Evolutionary conservation across 225 moss, liverwort and hornwort species (phyloP), one percentile per base, ranked within the genome.

Genomic region (Pseudisothecium myosuroides): DNA sequence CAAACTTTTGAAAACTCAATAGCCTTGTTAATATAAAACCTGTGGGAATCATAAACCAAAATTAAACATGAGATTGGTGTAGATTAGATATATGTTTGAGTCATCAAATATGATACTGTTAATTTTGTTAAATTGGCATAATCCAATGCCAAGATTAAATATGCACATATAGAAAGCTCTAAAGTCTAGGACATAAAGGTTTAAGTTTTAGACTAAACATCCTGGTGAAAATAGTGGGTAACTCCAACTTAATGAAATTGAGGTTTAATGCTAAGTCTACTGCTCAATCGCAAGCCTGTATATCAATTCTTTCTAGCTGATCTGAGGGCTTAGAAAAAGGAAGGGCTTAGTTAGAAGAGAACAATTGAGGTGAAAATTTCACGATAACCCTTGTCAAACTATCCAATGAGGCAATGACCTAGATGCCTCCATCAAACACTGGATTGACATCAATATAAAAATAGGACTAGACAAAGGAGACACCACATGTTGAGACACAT

Each of bases 151-250:
- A 69, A 69, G 23, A 23, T 13, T 39, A 22, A 0, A 23, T 7
- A 12, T 7, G 23, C 7, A 69, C 31, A 20, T 26, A 8, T 3
- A 21, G 11, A 49, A 49, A 27, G 19, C 4, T 49, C 7, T 12
- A 12, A 49, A 50, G 50, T 11, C 20, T 31, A 32, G 0, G 1
- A 32, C 19, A 75, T 20, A 49, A 31, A 49, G 9, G 18, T 75
- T 45, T 17, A 9, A 45, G 10, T 17, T 50, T 49, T 2, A 50
- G 1, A 74, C 0, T 11, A 0, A 47, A 1, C 5, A 2, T 7
- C 4, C 0, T 11, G 10, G 6, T 47, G 4, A 74, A 45, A 29
- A 17, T 29, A 47, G 45, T 47, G 11, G 11, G 6, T 29, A 43
- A 2, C 1, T 0, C 6, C 29, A 47, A 29, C 9, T 28, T 18